Evolutionary conservation across 345 rosid genomes (phyloP).

Genomic region (Conringia planisiliqua): DNA sequence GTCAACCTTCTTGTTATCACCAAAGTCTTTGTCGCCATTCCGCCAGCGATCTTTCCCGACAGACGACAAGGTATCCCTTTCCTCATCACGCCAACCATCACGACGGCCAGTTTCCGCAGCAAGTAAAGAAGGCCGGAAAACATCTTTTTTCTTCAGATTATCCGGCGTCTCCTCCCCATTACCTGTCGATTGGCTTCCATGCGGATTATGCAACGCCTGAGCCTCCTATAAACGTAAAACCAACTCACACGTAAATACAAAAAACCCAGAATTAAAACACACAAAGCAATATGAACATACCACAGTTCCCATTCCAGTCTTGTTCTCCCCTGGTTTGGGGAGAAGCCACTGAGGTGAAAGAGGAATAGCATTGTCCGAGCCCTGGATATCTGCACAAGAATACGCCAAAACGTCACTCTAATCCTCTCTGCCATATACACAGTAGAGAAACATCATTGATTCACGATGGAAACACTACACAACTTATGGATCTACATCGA

Average conservation of each 20-base stretch:
- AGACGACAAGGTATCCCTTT: constrained; percentile 72
- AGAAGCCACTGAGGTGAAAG: constrained; percentile 99
- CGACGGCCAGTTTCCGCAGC: constrained; percentile 71
- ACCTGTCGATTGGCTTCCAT: constrained; percentile 46
- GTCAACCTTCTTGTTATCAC: constrained; percentile 65
- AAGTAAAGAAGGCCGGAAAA: constrained; percentile 78
- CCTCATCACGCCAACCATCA: constrained; percentile 97
- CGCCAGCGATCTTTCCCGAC: constrained; percentile 77
- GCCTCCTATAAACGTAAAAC: constrained; percentile 47
- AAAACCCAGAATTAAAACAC: not conserved
- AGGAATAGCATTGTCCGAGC: constrained; percentile 73
- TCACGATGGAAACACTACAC: not conserved
- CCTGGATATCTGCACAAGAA: constrained; percentile 64
- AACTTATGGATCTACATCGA: constrained; percentile 2
- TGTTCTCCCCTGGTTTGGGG: constrained; percentile 80
- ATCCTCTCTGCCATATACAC: constrained; percentile 8
- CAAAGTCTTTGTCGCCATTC: constrained; percentile 72
- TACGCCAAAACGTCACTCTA: constrained; percentile 21
- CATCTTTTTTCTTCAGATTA: constrained; percentile 68
- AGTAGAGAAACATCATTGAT: not conserved
- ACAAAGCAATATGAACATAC: constrained; percentile 42
- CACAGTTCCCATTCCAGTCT: constrained; percentile 68
- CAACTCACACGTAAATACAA: not conserved
- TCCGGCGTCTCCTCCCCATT: constrained; percentile 61
- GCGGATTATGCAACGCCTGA: constrained; percentile 37